Base-by-base conservation (phyloP, 208 protist genomes). In the Kentomonas sorsogonicus region DNA sequence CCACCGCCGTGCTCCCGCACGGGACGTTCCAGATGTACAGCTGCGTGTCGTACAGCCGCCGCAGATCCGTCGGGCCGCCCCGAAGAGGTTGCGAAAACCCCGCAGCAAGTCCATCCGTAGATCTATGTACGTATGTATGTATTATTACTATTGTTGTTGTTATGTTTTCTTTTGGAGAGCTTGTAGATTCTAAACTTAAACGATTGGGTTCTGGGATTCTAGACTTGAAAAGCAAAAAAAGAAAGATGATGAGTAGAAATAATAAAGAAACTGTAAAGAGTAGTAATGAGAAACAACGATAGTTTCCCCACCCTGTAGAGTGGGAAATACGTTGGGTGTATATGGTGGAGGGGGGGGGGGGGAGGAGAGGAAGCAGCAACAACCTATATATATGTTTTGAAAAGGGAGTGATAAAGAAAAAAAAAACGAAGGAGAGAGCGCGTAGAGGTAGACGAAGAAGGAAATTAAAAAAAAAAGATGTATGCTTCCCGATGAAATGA, bases 21-120 rank as follows among this genome's bases (percentile, higher is more conserved):
- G 79, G 83, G 31, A 91, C 81, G 65, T 91, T 83, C 83, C 83
- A 91, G 22, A 91, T 55, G 58, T 80, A 83, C n/a, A 91, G 74
- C 10, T 75, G 83, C 15, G 72, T 77, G 63, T 87, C 76, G 25
- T 78, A 66, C 31, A 91, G 34, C 51, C 77, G 65, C 20, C 72
- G 77, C 46, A 87, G 22, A 20, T 69, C 68, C n/a, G 48, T 66
- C 0, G 25, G 48, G 3, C 41, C 63, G 15, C 46, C 53, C 40
- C 60, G 53, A 43, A 82, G 79, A 45, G 50, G 68, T 31, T 67
- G 34, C 26, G 72, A 33, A 83, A 46, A 22, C 61, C 60, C 6
- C 69, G 56, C 11, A 83, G 75, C 31, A 81, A 52, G 41, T 74
- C 66, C 80, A 84, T 88, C 6, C 10, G 23, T 7, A 10, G 11